Conservation (phyloP, 805 yeast species). For the Yamadazyma takamatsuzukensis region DNA sequence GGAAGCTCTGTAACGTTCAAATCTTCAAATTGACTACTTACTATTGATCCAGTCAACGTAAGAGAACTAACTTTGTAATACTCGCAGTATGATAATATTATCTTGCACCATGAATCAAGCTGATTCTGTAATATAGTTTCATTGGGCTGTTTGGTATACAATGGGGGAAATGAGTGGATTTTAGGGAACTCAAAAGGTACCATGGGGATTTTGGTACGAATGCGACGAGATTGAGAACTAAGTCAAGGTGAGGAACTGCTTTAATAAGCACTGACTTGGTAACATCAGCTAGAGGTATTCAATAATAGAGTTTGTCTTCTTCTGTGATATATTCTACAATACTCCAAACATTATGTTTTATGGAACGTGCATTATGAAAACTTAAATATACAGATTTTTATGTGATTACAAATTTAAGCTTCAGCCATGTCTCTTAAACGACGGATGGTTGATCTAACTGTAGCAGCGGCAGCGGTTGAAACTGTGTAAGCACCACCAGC, state of each 20-base stretch:
- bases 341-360: neutral
- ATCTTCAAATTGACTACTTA: constrained; percentile 22
- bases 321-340: too few species aligned
- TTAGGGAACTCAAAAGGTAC: constrained; percentile 35
- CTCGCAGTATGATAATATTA: constrained; percentile 61
- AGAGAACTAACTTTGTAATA: constrained; percentile 38
- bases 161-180: constrained; percentile 72
- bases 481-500: constrained; percentile 99
- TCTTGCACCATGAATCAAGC: constrained; percentile 68
- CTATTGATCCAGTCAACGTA: constrained; percentile 26
- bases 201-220: constrained; percentile 6
- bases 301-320: too few species aligned
- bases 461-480: constrained; percentile 99
- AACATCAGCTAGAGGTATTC: too few species aligned
- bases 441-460: constrained; percentile 99
- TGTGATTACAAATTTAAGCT: constrained; percentile 62
- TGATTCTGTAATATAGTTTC: constrained; percentile 75
- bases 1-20: constrained; percentile 19
- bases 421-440: constrained; percentile 99
- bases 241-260: neutral
- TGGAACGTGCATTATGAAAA: constrained; percentile 8
- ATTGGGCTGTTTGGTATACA: constrained; percentile 87
- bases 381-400: constrained; percentile 21
- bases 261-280: too few species aligned
- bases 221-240: neutral